phyloP scores from a whole-genome alignment of 768 basidiomycete genomes.

The Suillus variegatus region DNA sequence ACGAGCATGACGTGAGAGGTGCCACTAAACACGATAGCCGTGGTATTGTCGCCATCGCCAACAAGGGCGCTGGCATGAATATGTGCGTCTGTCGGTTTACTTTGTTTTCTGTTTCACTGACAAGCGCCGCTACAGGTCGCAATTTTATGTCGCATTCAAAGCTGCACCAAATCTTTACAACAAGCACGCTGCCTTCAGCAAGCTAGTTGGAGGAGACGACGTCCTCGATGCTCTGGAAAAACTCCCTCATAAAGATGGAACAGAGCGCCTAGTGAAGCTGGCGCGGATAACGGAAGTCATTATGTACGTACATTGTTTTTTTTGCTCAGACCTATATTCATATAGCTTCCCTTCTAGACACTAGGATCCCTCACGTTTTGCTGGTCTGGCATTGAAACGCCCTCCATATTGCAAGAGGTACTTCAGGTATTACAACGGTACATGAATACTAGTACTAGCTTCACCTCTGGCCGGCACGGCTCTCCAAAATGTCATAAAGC shows the following conservation, averaged over 20 bases:
- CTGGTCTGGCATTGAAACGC: no score
- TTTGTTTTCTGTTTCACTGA: not conserved
- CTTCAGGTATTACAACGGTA: no score
- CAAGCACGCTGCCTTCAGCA: constrained; percentile 96
- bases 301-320: constrained; percentile 56
- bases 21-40: constrained; percentile 86
- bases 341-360: constrained; percentile 49
- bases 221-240: constrained; percentile 84
- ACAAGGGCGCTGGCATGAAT: constrained; percentile 90
- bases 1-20: constrained; percentile 87
- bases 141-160: constrained; percentile 92
- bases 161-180: constrained; percentile 83
- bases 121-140: constrained; percentile 54
- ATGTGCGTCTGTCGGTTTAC: constrained; percentile 44
- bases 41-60: constrained; percentile 93
- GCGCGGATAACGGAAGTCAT: constrained; percentile 84
- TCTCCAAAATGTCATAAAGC: no score
- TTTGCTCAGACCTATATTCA: constrained; percentile 4
- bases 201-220: constrained; percentile 94
- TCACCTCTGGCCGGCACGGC: no score
- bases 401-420: no score
- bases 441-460: no score
- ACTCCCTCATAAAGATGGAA: constrained; percentile 77
- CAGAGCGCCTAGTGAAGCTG: constrained; percentile 83
- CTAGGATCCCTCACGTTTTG: constrained; percentile 96